These are phyloP conservation scores for Leccinum pachyderme DNA, from an alignment of 1,284 basidiomycete species.

Conservation along the genomic window DNA sequence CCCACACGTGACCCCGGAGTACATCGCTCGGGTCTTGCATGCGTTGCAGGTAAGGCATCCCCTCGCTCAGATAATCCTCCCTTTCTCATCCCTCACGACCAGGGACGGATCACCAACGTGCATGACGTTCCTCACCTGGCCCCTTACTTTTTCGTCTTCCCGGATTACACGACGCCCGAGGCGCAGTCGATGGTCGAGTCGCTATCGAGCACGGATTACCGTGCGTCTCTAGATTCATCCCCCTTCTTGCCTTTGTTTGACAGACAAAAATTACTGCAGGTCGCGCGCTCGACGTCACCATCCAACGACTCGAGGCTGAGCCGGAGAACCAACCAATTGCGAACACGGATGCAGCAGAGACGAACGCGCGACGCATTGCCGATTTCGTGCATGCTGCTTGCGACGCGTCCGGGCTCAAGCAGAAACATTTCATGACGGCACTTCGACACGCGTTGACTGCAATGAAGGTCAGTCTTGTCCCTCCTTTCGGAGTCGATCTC, in stretches of 20 bases:
- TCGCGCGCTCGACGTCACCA: conserved; percentile 17
- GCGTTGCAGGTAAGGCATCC: conserved; percentile 47
- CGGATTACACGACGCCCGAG: conserved; percentile 54
- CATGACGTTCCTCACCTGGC: conserved; percentile 65
- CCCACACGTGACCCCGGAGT: conserved; percentile 48
- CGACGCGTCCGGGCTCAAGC: conserved; percentile 40
- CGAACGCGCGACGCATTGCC: conserved; percentile 22
- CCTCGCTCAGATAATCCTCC: not conserved
- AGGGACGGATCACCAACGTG: conserved; percentile 72
- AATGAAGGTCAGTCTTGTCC: conserved; percentile 54
- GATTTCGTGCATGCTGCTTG: conserved; percentile 48
- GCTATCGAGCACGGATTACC: conserved; percentile 40
- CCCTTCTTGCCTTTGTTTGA: not conserved
- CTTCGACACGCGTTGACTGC: conserved; percentile 78
- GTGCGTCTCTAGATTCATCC: conserved; percentile 34
- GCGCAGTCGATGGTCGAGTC: conserved; percentile 54
- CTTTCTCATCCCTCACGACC: not conserved
- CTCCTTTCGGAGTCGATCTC: not conserved
- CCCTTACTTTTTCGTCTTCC: conserved; percentile 76
- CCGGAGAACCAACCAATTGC: not conserved
- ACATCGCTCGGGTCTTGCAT: conserved; percentile 57
- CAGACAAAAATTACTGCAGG: conserved; percentile 8
- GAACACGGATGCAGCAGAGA: not conserved
- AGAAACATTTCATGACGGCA: conserved; percentile 64
- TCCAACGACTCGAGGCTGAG: not conserved